Base-by-base conservation (phyloP, 129 eudicot genomes). In the Tagetes erecta region DNA sequence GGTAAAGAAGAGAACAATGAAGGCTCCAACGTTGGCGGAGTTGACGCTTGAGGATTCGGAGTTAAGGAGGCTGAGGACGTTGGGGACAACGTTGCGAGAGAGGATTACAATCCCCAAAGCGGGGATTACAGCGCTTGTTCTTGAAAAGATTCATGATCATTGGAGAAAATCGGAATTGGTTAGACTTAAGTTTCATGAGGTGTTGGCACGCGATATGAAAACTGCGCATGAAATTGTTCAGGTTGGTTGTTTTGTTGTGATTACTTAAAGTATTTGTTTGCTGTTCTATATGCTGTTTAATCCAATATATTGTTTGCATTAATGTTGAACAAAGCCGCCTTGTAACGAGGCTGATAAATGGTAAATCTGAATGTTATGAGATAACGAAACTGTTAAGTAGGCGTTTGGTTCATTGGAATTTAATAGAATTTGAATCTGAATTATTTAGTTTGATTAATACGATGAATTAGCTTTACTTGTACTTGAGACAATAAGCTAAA, bases 161-260 rank as follows among this genome's bases (percentile, higher is more conserved):
- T 93, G 98, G 98, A 83, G 97, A 87, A 90, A 80, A 45, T 84
- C 77, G 33, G 98, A 93, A 81, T 71, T 93, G 60, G 98, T 93
- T 64, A 84, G 98, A 76, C 80, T 93, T 68, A 93, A 88, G 80
- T 93, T 93, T 80, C 98, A 93, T 12, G 98, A 93, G 71, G 84
- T 74, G 8, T 80, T 93, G 78, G 97, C 98, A 0, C 84, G 85
- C 63, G 98, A 93, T 77, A 93, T 93, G 98, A 93, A 78, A 82
- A 93, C 97, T 51, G 98, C 96, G 4, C 98, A 93, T 77, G 87
- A 90, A 77, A 88, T 93, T 79, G 98, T 93, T 75, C 97, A 93
- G 98, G 98, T 90, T 85, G 76, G 84, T 85, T 75, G 50, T 8
- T 76, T 68, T 69, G 31, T 57, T 57, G 50, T 20, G 3, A 69